A percentile compares a stretch with the other conserved stretches of the same genome.
Evolutionary conservation across 1,284 basidiomycete genomes (phyloP).

Genomic region (Tremellales sp.): DNA sequence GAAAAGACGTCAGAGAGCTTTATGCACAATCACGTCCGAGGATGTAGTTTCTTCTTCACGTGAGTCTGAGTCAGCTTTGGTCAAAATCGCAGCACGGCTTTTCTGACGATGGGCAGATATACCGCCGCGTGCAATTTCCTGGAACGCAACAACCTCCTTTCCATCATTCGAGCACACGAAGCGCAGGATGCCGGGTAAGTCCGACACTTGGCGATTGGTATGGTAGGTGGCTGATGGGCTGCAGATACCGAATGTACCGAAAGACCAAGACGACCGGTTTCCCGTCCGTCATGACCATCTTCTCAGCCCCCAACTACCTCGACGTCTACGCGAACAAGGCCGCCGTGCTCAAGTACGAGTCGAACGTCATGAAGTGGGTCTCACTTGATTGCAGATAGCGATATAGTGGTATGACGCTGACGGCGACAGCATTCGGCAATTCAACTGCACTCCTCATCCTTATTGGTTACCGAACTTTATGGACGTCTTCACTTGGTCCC

Average conservation of each 20-base stretch:
- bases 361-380: slow-evolving; percentile 80
- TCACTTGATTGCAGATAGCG: not conserved
- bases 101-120: slow-evolving; percentile 57
- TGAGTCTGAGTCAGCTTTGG: too few species aligned
- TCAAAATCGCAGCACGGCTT: too few species aligned
- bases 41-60: slow-evolving; percentile 97
- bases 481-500: slow-evolving; percentile 98
- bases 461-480: slow-evolving; percentile 99
- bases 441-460: slow-evolving; percentile 92
- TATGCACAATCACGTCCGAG: slow-evolving; percentile 87
- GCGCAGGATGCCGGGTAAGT: slow-evolving; percentile 87
- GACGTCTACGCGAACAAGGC: slow-evolving; percentile 97
- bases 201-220: not conserved
- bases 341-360: slow-evolving; percentile 92
- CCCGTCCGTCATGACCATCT: slow-evolving; percentile 95
- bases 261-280: slow-evolving; percentile 87
- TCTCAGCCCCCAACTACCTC: slow-evolving; percentile 91
- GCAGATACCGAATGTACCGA: slow-evolving; percentile 90
- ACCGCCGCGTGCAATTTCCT: slow-evolving; percentile 89
- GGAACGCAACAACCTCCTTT: slow-evolving; percentile 88
- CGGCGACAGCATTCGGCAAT: slow-evolving; percentile 58
- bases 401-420: slow-evolving; percentile 6
- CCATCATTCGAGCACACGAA: slow-evolving; percentile 91
- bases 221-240: slow-evolving; percentile 3
- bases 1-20: slow-evolving; percentile 82